Base-by-base conservation (phyloP, 768 basidiomycete species). In the Rhizopogon vinicolor region DNA sequence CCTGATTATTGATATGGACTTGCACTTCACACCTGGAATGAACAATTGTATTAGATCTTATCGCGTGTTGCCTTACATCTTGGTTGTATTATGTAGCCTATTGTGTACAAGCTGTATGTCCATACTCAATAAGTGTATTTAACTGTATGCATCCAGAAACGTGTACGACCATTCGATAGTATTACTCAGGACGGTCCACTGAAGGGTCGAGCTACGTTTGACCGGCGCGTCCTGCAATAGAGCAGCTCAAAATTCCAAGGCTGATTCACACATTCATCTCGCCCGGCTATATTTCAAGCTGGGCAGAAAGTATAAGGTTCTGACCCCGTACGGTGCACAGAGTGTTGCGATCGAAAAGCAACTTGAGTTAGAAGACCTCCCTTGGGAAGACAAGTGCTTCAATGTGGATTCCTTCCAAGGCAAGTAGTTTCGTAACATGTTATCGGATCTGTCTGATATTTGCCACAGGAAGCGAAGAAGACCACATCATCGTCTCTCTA, bases 361-460 rank as follows among this genome's bases (percentile, higher is more conserved):
- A 5, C 79, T 93, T 67, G 76, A 82, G 61, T 41, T 45, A 0
- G 70, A 65, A 13, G 71, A 69, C 0, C 64, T 92, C 5, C 37
- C 66, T 0, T 87, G 83, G 84, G 68, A 77, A 40, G 80, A 90
- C 64, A 91, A 77, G 54, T 81, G 81, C 31, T 90, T 87, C 72
- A 89, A 87, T 59, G 82, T 91, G 8, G 89, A 91, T 64, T 82
- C 85, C 4, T 91, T 90, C 63, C 89, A 89, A 83, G 89, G 90
- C 89, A 56, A 19, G 68, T 58, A 28, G 37, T 44, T 59, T 14
- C 52, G 25, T 39, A 25, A 22, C 3, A 25, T 52, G 28, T 44
- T 56, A 9, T n/a, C 55, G n/a, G 50, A 44, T 43, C 31, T 49
- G 8, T 5, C 39, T 69, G 52, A 69, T 60, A 22, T 22, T 44